Evolutionary conservation across 129 eudicot genomes (phyloP), one percentile per base, ranked within the genome.

Genomic region (Helianthus tuberosus): DNA sequence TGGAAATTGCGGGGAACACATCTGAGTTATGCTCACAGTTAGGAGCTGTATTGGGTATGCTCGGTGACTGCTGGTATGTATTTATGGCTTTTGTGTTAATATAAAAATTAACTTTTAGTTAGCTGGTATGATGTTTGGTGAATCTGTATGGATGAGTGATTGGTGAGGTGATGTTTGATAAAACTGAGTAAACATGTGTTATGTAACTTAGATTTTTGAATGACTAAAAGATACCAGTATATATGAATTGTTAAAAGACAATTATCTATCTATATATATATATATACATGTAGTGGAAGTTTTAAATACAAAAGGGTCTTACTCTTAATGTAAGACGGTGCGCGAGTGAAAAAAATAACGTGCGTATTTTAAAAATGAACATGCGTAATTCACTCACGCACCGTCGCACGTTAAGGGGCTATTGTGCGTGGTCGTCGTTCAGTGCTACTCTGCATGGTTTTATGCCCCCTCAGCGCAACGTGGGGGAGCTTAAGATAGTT

Each of bases 1-100:
- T 93, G 52, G 88, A 76, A 67, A 66, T 77, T 79, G 71, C 68
- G 41, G 97, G 96, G 58, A 84, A 90, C 71, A 88, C 95, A 84
- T 81, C 96, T 15, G 97, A 93, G 47, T 58, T 93, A 77, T 93
- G 96, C 81, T 90, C 98, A 52, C 98, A 93, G 74, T 84, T 93
- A 44, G 98, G 98, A 77, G 98, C 97, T 3, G 96, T 93, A 1
- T 70, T 93, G 80, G 98, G 98, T 23, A 88, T 86, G 93, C 98
- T 93, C 32, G 98, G 98, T 32, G 98, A 93, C 77, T 93, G 97
- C 84, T 90, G 97, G 98, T 90, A 54, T 49, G 92, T 72, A 9
- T 60, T 60, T 60, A 60, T 60, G 44, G 44, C 35, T 60, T 58
- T 58, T 58, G 17, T 59, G 9, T 11, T 11, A 60, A 57, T 16